These are phyloP conservation scores for Yamadazyma takamatsuzukensis DNA, from an alignment of 805 yeast genomes.

Conservation along the genomic window DNA sequence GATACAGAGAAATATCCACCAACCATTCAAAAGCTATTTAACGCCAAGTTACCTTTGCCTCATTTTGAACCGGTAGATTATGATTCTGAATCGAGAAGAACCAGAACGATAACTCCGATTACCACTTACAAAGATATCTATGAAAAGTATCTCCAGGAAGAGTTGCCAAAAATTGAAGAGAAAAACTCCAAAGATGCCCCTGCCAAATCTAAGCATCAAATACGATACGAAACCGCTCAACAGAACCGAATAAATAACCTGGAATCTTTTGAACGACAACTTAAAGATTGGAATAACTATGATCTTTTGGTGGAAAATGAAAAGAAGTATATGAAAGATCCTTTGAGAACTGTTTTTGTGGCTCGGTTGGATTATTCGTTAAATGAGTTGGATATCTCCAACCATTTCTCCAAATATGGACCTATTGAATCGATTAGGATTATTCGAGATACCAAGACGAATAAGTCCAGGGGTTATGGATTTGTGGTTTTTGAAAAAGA, in stretches of 20 bases:
- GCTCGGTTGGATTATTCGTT: constrained; percentile 64
- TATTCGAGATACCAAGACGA: constrained; percentile 33
- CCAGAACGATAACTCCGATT: constrained; percentile 21
- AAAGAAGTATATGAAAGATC: constrained; percentile 46
- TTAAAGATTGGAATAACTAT: constrained; percentile 30
- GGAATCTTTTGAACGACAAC: constrained; percentile 20
- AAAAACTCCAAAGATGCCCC: not conserved
- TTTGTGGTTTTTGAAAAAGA: constrained; percentile 68
- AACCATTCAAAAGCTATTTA: constrained; percentile 49
- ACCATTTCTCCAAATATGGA: constrained; percentile 63
- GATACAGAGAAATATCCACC: constrained; percentile 31
- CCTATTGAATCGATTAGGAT: constrained; percentile 53
- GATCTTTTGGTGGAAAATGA: constrained; percentile 29
- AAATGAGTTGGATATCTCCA: constrained; percentile 66
- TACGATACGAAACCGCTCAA: constrained; percentile 1
- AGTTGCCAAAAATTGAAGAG: constrained; percentile 3
- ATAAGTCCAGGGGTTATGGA: constrained; percentile 76
- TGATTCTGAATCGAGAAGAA: constrained; percentile 45
- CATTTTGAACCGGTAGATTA: constrained; percentile 48
- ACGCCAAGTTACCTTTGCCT: constrained; percentile 55
- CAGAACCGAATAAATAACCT: constrained; percentile 2
- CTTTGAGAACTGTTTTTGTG: constrained; percentile 74
- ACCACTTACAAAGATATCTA: constrained; percentile 1
- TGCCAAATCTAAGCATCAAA: constrained; percentile 2
- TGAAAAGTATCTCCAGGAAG: constrained; percentile 1